Percentiles rank a stretch among this genome's conserved stretches.
These are phyloP conservation scores for Colletotrichum cereale DNA, from an alignment of 2,329 filamentous ascomycete genomes.

Conservation along the genomic window DNA sequence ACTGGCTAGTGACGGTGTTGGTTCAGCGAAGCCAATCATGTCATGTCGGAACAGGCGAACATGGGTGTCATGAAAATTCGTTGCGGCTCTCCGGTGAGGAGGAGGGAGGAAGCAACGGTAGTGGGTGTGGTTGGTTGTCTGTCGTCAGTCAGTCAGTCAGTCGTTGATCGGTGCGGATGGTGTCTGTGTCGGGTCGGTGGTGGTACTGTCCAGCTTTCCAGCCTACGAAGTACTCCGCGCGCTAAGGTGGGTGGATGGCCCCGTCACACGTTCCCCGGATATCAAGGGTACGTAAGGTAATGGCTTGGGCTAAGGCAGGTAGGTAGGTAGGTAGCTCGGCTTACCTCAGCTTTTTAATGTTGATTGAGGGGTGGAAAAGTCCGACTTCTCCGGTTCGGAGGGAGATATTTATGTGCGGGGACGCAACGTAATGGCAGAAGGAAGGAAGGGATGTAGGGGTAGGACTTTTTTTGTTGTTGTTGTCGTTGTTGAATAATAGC, in stretches of 20 bases:
- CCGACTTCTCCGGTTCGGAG: background rate
- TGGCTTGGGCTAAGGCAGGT: background rate
- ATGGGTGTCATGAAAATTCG: conserved; percentile 23
- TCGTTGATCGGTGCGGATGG: conserved; percentile 17
- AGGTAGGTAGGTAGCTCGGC: background rate
- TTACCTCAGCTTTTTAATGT: background rate
- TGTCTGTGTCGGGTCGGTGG: conserved; percentile 5
- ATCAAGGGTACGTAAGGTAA: conserved; percentile 3
- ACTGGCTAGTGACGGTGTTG: background rate
- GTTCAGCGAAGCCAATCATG: conserved; percentile 24
- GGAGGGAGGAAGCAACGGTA: conserved; percentile 17
- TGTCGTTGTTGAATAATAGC: too few species aligned
- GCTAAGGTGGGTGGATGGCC: conserved; percentile 17
- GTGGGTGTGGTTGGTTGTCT: conserved; percentile 20
- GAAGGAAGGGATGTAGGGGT: background rate
- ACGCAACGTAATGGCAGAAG: background rate
- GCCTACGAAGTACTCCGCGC: conserved; percentile 11
- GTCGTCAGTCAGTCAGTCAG: conserved; percentile 20
- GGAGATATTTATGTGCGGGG: background rate
- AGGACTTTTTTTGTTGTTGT: background rate
- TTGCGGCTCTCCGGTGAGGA: conserved; percentile 35
- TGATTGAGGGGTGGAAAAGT: background rate
- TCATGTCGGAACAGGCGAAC: conserved; percentile 13
- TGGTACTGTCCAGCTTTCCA: conserved; percentile 18
- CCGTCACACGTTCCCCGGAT: conserved; percentile 18